Base-by-base conservation (phyloP, 257 asterid species). In the Paraleonurus japonicus region DNA sequence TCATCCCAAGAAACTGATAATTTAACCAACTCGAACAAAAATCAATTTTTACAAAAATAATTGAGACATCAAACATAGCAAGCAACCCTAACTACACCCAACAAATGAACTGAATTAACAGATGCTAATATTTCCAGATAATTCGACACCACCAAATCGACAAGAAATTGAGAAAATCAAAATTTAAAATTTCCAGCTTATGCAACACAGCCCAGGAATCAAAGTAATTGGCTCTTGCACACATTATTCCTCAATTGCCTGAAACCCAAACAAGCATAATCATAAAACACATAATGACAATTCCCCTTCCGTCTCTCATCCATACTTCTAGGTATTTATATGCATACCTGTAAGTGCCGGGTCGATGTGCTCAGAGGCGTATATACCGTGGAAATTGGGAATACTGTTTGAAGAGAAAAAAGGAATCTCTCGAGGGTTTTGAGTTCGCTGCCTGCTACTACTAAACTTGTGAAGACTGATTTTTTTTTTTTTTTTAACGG, bases 301-400 rank as follows among this genome's bases (percentile, higher is more conserved):
- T 13, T 43, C 63, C 17, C 7, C 39, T 50, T 48, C 33, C 19
- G 12, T 26, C 41, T 23, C 11, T 13, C 45, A 75, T 51, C 24
- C 58, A 71, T 53, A 13, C 59, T 37, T 41, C 69, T 39, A 60
- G 75, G 78, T 65, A 60, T 71, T 24, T 2, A 37, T 8, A 32
- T 50, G 19, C 81, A 61, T 70, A 75, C 81, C 81, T 75, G 75
- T 61, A 54, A 73, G 69, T 8, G 58, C 63, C 15, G 70, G 61
- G 66, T 65, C 6, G 66, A 72, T 50, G 47, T 61, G 41, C 47
- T 12, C 61, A 9, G 71, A 19, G 43, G 74, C 66, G 74, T 48
- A 7, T 12, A 39, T 43, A 69, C 53, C 28, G 55, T n/a, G 35
- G 48, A 75, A 69, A 50, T 75, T 32, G 68, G 55, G 58, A 5